phyloP scores from a whole-genome alignment of 2,329 filamentous ascomycete species.

The Fusarium sp. region DNA sequence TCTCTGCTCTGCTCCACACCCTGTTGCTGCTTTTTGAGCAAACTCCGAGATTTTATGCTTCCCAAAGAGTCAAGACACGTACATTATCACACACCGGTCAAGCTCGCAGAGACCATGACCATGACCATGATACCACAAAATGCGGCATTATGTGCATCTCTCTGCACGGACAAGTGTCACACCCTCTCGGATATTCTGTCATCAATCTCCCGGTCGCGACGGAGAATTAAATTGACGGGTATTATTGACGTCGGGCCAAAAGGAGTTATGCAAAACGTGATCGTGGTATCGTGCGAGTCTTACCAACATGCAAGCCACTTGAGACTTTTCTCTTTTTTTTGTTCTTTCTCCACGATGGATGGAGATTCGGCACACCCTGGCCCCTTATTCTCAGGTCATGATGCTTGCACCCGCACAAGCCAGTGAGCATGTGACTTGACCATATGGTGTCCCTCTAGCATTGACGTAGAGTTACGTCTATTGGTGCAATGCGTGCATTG shows the following conservation, averaged over 20 bases:
- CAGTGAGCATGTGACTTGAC: conserved; percentile 37
- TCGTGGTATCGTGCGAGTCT: conserved; percentile 14
- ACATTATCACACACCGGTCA: conserved; percentile 6
- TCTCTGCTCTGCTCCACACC: conserved; percentile 9
- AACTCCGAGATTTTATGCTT: conserved; percentile 19
- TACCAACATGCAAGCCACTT: conserved; percentile 29
- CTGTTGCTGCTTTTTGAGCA: conserved; percentile 27
- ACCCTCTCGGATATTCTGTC: conserved; percentile 8
- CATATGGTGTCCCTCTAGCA: conserved; percentile 14
- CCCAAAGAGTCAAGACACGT: conserved; percentile 14
- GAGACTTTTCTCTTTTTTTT: conserved; percentile 8
- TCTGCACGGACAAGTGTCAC: not conserved
- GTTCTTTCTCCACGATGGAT: conserved; percentile 40
- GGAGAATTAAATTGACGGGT: not conserved
- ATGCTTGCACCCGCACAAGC: conserved; percentile 40
- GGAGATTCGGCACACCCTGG: conserved; percentile 16
- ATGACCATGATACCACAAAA: conserved; percentile 15
- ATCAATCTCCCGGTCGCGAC: not conserved
- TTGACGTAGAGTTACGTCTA: conserved; percentile 16
- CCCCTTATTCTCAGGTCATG: conserved; percentile 8
- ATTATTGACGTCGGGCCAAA: not conserved
- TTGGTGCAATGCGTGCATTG: conserved; percentile 1
- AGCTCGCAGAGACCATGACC: conserved; percentile 1
- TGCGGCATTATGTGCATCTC: not conserved
- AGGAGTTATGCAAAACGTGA: conserved; percentile 25